phyloP scores from a whole-genome alignment of 2,329 filamentous ascomycete species.

The Botrytis galanthina region DNA sequence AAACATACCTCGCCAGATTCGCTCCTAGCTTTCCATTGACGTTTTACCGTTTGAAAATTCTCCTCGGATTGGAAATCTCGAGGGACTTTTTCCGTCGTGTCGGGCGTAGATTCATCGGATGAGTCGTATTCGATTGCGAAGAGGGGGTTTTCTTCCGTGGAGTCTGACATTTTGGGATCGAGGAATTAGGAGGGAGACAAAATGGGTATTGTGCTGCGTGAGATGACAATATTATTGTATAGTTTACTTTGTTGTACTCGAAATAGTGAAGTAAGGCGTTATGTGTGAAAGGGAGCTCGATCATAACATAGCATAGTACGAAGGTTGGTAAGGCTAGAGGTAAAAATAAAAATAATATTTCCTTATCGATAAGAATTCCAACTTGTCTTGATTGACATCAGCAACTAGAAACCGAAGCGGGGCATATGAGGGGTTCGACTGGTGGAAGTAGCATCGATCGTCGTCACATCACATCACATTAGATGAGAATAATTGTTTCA shows the following conservation, averaged over 20 bases:
- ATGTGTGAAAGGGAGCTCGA: background rate
- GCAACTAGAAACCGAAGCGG: background rate
- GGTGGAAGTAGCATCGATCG: background rate
- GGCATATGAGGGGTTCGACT: slow-evolving; percentile 3
- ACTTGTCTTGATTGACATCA: background rate
- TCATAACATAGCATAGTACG: background rate
- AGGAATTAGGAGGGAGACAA: too few species aligned
- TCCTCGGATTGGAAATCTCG: slow-evolving; percentile 38
- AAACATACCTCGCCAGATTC: slow-evolving; percentile 35
- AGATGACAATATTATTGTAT: background rate
- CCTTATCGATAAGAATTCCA: slow-evolving; percentile 7
- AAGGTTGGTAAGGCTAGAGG: background rate
- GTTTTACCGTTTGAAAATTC: slow-evolving; percentile 32
- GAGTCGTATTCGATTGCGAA: slow-evolving; percentile 46
- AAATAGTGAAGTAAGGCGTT: background rate
- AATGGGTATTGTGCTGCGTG: background rate
- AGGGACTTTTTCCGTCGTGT: slow-evolving; percentile 27
- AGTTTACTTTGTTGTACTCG: too few species aligned
- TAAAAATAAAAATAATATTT: background rate
- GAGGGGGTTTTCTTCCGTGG: slow-evolving; percentile 38
- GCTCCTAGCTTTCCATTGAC: slow-evolving; percentile 33
- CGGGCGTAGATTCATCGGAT: slow-evolving; percentile 35
- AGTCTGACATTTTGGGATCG: slow-evolving; percentile 29
- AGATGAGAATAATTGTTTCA: background rate
- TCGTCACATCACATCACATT: background rate